A percentile compares a stretch with the other conserved stretches of the same genome.
These are phyloP conservation scores for Anaeramoeba ignava DNA, from an alignment of 78 protist species.

Conservation along the genomic window DNA sequence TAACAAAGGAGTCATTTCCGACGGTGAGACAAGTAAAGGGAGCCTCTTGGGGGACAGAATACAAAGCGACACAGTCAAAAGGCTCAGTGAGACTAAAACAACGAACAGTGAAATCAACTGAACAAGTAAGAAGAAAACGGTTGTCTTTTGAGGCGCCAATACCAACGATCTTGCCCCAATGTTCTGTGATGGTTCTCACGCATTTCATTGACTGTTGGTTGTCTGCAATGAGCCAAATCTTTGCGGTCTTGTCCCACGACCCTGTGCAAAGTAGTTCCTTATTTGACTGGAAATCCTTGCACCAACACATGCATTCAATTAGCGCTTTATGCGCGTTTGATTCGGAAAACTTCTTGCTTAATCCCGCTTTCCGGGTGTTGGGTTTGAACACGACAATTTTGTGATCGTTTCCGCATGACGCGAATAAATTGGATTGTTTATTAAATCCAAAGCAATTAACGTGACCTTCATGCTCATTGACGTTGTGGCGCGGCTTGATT, in stretches of 20 bases:
- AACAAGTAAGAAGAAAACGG: neutral
- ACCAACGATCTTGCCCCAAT: neutral
- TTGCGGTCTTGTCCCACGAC: neutral
- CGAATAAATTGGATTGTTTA: neutral
- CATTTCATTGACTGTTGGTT: neutral
- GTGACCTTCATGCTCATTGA: neutral
- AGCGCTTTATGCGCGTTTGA: neutral
- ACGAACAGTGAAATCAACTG: neutral
- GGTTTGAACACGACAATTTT: neutral
- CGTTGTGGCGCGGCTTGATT: neutral
- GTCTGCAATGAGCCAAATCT: neutral
- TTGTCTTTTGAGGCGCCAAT: neutral
- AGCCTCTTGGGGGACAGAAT: neutral
- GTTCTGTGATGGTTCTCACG: neutral
- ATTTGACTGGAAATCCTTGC: neutral
- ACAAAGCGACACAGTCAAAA: neutral
- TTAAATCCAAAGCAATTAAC: neutral
- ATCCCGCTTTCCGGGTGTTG: neutral
- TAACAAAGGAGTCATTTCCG: neutral
- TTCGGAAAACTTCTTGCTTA: neutral
- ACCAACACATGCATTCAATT: neutral
- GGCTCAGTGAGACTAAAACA: neutral
- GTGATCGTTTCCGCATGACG: neutral
- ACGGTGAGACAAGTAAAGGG: neutral
- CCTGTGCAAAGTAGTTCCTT: neutral